Evolutionary conservation across 805 yeast species (phyloP), one percentile per base, ranked within the genome.

Genomic region (Kodamaea jinghongensis): DNA sequence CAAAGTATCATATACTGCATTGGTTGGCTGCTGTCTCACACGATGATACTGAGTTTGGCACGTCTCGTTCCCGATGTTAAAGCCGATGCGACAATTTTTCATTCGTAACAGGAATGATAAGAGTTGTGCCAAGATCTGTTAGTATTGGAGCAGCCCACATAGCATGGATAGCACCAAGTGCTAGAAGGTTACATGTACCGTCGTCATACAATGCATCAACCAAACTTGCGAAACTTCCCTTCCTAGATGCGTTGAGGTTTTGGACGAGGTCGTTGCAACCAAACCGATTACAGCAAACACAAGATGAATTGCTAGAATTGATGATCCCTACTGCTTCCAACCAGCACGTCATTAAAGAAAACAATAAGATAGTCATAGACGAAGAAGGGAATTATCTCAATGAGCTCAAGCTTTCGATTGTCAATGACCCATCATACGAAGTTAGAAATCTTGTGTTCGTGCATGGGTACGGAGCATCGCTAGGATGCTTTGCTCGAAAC

Each of bases 401-500:
- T 41, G 70, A 67, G 43, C 48, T 70, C 13, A 48, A 53, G 13
- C 58, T 68, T 28, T 55, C 55, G 22, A 50, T 70, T 14, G 44
- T 43, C 14, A 63, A 67, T 39, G 46, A 52, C 38, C 44, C 56
- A 4, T 27, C 26, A 1, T 46, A 41, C 8, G 41, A 41, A 3
- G 54, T 61, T 1, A 73, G 61, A 42, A 65, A 75, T 51, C 45
- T 77, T 15, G 81, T 76, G 3, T 69, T 77, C 59, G 41, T 77
- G 14, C 83, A 77, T 49, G 83, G 83, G 0, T 77, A 73, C 54
- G 82, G 78, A 0, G 79, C 82, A 1, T 67, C 78, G 0, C 54
- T 67, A 12, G 81, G 81, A 2, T 75, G 79, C 58, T 77, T 75
- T 63, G 78, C 78, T 23, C 64, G 79, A 36, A 77, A 77, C 44